A percentile compares a stretch with the other conserved stretches of the same genome.
Evolutionary conservation across 1,139 yeast genomes (phyloP).

Genomic region (Wickerhamiella pararugosa): DNA sequence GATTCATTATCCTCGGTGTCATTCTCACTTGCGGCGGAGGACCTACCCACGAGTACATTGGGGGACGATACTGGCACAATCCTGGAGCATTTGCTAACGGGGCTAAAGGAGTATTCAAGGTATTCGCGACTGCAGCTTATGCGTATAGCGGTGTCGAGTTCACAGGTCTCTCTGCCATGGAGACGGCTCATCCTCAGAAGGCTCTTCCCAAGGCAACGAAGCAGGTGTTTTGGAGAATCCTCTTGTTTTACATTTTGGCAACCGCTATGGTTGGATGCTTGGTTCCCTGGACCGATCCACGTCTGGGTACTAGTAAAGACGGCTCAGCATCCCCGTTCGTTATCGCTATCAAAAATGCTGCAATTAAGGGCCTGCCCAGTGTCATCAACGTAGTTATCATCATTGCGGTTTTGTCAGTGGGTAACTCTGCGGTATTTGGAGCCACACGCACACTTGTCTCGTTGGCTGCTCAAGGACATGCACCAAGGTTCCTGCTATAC

Average conservation of each 20-base stretch:
- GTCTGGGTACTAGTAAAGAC: conserved; percentile 16
- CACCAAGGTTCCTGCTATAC: conserved; percentile 59
- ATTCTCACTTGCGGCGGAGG: conserved; percentile 54
- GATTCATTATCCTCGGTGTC: conserved; percentile 50
- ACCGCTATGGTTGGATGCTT: conserved; percentile 48
- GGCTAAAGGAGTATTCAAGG: conserved; percentile 69
- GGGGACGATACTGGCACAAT: conserved; percentile 44
- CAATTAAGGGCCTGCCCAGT: conserved; percentile 47
- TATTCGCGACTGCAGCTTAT: conserved; percentile 77
- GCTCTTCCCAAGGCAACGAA: conserved; percentile 59
- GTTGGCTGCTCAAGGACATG: conserved; percentile 66
- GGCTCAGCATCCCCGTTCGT: conserved; percentile 58
- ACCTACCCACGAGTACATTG: conserved; percentile 45
- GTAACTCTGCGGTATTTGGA: conserved; percentile 64
- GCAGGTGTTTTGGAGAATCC: conserved; percentile 57
- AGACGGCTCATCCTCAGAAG: conserved; percentile 50
- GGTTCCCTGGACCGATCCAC: conserved; percentile 44
- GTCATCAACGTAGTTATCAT: conserved; percentile 61
- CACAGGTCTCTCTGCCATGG: conserved; percentile 62
- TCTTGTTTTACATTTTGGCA: conserved; percentile 47
- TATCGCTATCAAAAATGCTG: conserved; percentile 44
- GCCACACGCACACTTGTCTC: conserved; percentile 74
- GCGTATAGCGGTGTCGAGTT: conserved; percentile 77
- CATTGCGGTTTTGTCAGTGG: conserved; percentile 54
- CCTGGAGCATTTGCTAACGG: conserved; percentile 54